Conservation (phyloP, 2,329 filamentous ascomycete genomes). For the Aureobasidium sp. region DNA sequence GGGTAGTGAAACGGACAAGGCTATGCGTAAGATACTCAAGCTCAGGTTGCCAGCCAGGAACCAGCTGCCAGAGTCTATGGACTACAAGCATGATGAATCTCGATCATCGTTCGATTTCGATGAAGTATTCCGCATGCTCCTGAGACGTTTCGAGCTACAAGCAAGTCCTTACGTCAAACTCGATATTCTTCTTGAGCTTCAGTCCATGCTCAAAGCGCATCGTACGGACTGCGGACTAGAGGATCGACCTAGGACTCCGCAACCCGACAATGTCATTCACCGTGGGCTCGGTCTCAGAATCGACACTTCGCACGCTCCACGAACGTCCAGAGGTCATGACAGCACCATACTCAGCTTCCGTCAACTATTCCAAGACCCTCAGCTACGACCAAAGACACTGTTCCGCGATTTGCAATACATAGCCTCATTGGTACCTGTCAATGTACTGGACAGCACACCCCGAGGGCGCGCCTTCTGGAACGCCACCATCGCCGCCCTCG, state of each 20-base stretch:
- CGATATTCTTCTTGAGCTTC: conserved; percentile 70
- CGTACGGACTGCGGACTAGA: neutral
- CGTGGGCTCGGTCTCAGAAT: neutral
- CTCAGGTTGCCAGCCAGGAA: neutral
- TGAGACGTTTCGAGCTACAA: conserved; percentile 81
- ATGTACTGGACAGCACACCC: conserved; percentile 46
- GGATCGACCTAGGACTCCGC: neutral
- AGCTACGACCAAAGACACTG: conserved; percentile 37
- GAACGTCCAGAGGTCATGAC: neutral
- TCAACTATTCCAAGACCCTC: conserved; percentile 33
- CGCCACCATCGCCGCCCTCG: conserved; percentile 77
- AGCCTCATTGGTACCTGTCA: conserved; percentile 50
- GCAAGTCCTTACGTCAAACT: conserved; percentile 84
- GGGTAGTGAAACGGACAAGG: conserved; percentile 80
- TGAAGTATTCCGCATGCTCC: conserved; percentile 66
- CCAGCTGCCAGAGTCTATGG: neutral
- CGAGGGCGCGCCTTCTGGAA: conserved; percentile 79
- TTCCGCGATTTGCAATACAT: conserved; percentile 47
- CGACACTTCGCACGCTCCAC: conserved; percentile 3
- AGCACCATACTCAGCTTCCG: conserved; percentile 18
- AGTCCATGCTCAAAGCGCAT: conserved; percentile 47
- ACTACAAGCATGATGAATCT: neutral
- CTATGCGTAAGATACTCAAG: neutral
- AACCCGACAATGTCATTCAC: neutral
- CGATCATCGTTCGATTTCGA: conserved; percentile 45